Percentiles rank a stretch among this genome's conserved stretches.
phyloP scores from a whole-genome alignment of 192 early-diverging fungal genomes.

The Entomortierella chlamydospora region DNA sequence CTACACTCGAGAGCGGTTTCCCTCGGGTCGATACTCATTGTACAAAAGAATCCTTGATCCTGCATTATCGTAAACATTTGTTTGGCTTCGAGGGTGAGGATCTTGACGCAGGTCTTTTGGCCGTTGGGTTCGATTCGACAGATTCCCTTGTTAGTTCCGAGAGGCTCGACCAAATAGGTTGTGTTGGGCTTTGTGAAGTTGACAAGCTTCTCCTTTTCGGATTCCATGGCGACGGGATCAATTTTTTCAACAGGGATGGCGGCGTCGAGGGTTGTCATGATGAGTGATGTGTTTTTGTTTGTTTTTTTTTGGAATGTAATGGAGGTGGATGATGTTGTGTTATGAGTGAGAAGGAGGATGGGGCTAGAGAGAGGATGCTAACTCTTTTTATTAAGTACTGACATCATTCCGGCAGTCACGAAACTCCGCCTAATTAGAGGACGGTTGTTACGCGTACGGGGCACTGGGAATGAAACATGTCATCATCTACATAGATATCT shows the following conservation, averaged over 20 bases:
- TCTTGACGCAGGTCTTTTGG: constrained; percentile 53
- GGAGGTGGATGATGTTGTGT: neutral
- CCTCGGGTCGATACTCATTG: constrained; percentile 41
- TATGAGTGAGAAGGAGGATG: no score
- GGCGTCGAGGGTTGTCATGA: constrained; percentile 49
- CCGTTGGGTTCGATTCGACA: constrained; percentile 50
- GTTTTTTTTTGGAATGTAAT: neutral
- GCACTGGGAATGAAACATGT: no score
- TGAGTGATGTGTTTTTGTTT: neutral
- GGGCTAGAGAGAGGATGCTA: no score
- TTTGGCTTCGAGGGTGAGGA: constrained; percentile 45
- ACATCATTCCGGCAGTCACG: no score
- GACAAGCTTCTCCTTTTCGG: constrained; percentile 40
- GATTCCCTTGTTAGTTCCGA: constrained; percentile 51
- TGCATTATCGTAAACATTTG: constrained; percentile 56
- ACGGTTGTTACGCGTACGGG: no score
- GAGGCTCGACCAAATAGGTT: constrained; percentile 41
- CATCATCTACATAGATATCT: no score
- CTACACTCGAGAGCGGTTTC: constrained; percentile 48
- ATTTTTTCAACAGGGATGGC: constrained; percentile 41
- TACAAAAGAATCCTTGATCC: constrained; percentile 53
- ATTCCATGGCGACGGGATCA: constrained; percentile 42
- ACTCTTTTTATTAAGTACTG: no score
- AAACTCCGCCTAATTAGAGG: no score
- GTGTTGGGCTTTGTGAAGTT: constrained; percentile 52